Evolutionary conservation across 2,329 filamentous ascomycete species (phyloP).

Genomic region (Penicillium thymicola): DNA sequence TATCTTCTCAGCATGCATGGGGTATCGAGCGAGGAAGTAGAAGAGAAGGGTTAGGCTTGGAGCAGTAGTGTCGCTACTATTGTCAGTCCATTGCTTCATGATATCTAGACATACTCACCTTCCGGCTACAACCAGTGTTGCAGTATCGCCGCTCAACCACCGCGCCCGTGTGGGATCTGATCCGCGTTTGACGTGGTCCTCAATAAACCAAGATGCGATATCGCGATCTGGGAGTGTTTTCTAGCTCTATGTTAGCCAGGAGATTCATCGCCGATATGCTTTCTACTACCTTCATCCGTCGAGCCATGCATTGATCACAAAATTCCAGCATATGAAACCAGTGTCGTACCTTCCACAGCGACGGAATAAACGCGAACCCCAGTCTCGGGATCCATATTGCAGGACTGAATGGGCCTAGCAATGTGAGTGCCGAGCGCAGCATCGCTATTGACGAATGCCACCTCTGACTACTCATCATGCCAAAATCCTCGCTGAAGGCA

Average conservation of each 20-base stretch:
- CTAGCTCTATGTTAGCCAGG: not conserved
- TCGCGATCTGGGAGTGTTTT: not conserved
- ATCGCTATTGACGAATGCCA: conserved; percentile 15
- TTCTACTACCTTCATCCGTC: conserved; percentile 4
- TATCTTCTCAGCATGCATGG: not conserved
- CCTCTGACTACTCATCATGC: conserved; percentile 29
- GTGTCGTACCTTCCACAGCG: conserved; percentile 5
- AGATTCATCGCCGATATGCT: rapidly evolving
- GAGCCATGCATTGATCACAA: conserved; percentile 37
- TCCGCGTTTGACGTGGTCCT: conserved; percentile 2
- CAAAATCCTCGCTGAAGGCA: conserved; percentile 39
- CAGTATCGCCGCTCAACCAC: conserved; percentile 6
- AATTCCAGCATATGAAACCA: conserved; percentile 12
- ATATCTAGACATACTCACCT: not conserved
- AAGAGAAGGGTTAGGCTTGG: conserved; percentile 7
- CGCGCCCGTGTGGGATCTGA: not conserved
- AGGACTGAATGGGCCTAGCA: conserved; percentile 16
- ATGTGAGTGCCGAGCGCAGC: conserved; percentile 14
- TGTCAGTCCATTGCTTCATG: not conserved
- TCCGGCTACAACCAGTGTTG: conserved; percentile 3
- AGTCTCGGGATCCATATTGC: conserved; percentile 23
- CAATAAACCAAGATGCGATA: conserved; percentile 12
- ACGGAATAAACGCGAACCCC: conserved; percentile 16
- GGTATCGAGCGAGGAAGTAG: conserved; percentile 11
- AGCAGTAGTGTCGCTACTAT: conserved; percentile 8